Evolutionary conservation across 768 basidiomycete genomes (phyloP), one percentile per base, ranked within the genome.

Genomic region (Tylopilus rubrobrunneus): DNA sequence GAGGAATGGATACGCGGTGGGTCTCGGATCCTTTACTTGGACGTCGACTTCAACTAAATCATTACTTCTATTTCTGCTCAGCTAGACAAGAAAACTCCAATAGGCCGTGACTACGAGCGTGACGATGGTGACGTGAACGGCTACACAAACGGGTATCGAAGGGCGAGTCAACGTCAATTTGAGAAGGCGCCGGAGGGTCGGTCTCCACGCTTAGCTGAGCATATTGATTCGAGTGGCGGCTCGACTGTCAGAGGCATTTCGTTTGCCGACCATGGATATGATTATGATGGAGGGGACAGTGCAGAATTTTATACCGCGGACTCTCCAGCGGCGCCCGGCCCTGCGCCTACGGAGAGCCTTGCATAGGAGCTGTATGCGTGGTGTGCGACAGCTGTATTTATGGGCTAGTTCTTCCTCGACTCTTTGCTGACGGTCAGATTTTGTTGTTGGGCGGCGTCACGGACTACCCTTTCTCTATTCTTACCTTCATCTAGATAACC

Each of bases 141-240:
- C 23, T 41, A 41, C 43, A 43, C 36, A 19, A 56, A 60, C 14
- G 55, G 33, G 57, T 76, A 43, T 65, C 74, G 78, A 40, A 71
- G 75, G 46, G 73, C 77, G 23, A 85, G 81, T 62, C 75, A 78
- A 60, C 80, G 88, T 44, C 84, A 81, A 63, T 78, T 82, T 70
- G 89, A 87, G 66, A 88, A 89, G 71, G 85, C 87, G 10, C 85
- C 87, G 0, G 86, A 84, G 62, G 81, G 80, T 7, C 75, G 76
- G 19, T 41, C 57, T 10, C 77, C 76, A 11, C 77, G 71, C 53
- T 34, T 50, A 7, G 21, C 17, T 37, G 52, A 45, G 27, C 49
- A 57, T 29, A 19, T 41, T 12, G 19, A 21, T 17, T 54, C 53
- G 45, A 64, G 60, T 44, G 53, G 54, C 8, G 29, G 4, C 21